phyloP scores from a whole-genome alignment of 2,329 filamentous ascomycete genomes.

The Arthrobotrys conoides region DNA sequence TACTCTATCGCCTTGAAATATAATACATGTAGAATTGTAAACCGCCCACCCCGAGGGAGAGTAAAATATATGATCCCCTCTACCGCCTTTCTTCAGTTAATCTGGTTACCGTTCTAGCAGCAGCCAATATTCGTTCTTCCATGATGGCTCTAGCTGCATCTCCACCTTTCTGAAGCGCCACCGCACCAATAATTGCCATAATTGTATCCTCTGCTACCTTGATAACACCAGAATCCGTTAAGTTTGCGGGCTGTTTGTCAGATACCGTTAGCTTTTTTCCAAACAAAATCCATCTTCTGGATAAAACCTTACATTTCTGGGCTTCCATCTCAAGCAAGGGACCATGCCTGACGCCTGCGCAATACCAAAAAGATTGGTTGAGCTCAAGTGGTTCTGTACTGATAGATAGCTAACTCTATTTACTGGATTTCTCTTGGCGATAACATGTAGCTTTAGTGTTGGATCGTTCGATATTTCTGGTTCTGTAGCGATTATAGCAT shows the following conservation, averaged over 20 bases:
- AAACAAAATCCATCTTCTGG: background rate
- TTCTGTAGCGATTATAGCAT: constrained; percentile 31
- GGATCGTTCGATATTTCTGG: constrained; percentile 72
- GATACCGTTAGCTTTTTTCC: constrained; percentile 16
- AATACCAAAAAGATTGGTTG: constrained; percentile 77
- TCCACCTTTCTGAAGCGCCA: constrained; percentile 89
- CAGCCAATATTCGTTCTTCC: constrained; percentile 79
- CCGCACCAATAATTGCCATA: constrained; percentile 87
- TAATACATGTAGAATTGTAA: constrained; percentile 38
- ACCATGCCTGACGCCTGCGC: constrained; percentile 79
- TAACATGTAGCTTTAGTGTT: constrained; percentile 78
- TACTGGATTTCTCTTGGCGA: constrained; percentile 69
- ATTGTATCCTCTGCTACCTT: constrained; percentile 82
- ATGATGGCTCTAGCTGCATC: constrained; percentile 81
- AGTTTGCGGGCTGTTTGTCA: constrained; percentile 73
- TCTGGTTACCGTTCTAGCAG: constrained; percentile 31
- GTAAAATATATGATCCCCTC: background rate
- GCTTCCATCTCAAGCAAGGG: constrained; percentile 88
- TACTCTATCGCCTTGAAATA: constrained; percentile 36
- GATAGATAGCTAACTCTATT: constrained; percentile 77
- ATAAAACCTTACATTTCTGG: constrained; percentile 75
- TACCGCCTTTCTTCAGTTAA: background rate
- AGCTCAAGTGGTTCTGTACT: constrained; percentile 75
- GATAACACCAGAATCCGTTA: constrained; percentile 80
- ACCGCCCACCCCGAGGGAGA: background rate